These are phyloP conservation scores for Fusarium phyllophilum DNA, from an alignment of 2,329 filamentous ascomycete genomes.

Conservation along the genomic window DNA sequence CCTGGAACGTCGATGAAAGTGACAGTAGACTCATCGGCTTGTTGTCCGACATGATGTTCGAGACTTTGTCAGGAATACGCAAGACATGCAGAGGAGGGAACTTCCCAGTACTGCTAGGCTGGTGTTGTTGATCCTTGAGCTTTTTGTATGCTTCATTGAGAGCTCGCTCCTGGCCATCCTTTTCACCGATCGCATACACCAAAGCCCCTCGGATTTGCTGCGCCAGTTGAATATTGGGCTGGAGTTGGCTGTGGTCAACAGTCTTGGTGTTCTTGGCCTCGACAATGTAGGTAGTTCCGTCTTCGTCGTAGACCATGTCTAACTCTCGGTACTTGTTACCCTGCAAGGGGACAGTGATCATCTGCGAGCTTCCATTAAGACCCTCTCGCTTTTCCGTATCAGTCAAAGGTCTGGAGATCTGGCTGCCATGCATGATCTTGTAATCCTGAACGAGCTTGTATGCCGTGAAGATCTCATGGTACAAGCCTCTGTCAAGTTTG, in stretches of 20 bases:
- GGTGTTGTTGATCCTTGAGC: neutral
- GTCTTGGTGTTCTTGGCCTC: neutral
- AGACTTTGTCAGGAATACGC: neutral
- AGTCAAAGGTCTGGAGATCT: neutral
- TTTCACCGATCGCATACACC: neutral
- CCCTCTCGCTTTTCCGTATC: rapidly evolving
- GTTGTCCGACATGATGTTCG: neutral
- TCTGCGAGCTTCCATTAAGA: rapidly evolving
- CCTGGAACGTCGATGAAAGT: rapidly evolving
- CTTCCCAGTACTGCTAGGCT: neutral
- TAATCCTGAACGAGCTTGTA: neutral
- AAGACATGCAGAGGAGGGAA: neutral
- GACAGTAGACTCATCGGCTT: rapidly evolving
- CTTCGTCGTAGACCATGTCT: neutral
- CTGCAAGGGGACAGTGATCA: neutral
- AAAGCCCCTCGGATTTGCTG: neutral
- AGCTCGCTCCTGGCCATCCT: neutral
- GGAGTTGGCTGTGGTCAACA: neutral
- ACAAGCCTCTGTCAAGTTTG: neutral
- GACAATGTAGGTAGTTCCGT: neutral
- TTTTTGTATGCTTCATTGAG: neutral
- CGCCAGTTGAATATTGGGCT: rapidly evolving
- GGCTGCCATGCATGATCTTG: neutral
- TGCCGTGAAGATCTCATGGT: neutral
- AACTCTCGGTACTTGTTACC: neutral